Evolutionary conservation across 768 basidiomycete species (phyloP).

Genomic region (Lenzites betulinus): DNA sequence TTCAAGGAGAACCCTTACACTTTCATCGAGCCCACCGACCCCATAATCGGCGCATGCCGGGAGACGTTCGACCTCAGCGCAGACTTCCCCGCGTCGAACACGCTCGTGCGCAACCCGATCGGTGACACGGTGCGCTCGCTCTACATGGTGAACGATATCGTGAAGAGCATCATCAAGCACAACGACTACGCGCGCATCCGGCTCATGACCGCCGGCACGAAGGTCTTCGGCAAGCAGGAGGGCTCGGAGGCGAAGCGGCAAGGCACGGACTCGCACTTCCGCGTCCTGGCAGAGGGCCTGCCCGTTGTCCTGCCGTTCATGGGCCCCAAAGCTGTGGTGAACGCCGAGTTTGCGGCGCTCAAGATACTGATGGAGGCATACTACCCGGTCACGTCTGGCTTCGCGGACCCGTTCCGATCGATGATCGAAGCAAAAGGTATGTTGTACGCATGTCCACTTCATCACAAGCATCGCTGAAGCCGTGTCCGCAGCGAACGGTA

Average conservation of each 20-base stretch:
- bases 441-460: conserved; percentile 26
- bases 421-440: conserved; percentile 56
- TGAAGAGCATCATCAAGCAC: conserved; percentile 74
- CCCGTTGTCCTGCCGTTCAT: conserved; percentile 83
- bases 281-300: conserved; percentile 84
- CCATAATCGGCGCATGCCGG: conserved; percentile 69
- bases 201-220: conserved; percentile 91
- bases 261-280: conserved; percentile 60
- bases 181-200: conserved; percentile 87
- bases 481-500: conserved; percentile 55
- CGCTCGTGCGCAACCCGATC: conserved; percentile 85
- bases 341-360: conserved; percentile 56
- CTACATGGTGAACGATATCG: conserved; percentile 85
- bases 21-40: conserved; percentile 71
- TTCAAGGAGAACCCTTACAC: conserved; percentile 91
- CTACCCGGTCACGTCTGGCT: conserved; percentile 74
- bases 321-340: conserved; percentile 60
- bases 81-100: conserved; percentile 71
- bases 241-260: conserved; percentile 50
- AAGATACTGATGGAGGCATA: conserved; percentile 71
- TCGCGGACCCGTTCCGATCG: conserved; percentile 60
- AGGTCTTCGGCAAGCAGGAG: conserved; percentile 91
- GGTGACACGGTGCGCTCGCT: conserved; percentile 75
- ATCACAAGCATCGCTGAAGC: background rate
- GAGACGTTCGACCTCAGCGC: conserved; percentile 68